phyloP scores from a whole-genome alignment of 2,329 filamentous ascomycete species.

The Aureobasidium sp. region DNA sequence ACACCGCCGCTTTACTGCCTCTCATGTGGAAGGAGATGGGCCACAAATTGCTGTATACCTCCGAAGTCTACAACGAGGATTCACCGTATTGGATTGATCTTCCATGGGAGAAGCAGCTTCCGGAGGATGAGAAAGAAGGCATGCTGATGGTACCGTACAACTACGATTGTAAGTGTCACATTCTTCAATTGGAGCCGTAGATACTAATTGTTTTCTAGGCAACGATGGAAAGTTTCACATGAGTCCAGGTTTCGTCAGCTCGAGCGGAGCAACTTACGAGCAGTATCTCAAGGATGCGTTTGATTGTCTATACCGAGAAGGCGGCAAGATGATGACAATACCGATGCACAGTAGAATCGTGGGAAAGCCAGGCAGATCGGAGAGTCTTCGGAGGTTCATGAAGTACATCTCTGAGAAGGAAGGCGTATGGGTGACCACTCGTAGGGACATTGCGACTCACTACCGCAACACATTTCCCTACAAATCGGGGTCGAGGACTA shows the following conservation, averaged over 20 bases:
- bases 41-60: slow-evolving; percentile 55
- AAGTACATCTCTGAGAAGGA: slow-evolving; percentile 43
- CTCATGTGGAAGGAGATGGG: slow-evolving; percentile 60
- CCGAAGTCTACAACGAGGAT: slow-evolving; percentile 61
- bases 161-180: slow-evolving; percentile 44
- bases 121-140: slow-evolving; percentile 48
- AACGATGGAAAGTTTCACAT: slow-evolving; percentile 52
- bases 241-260: slow-evolving; percentile 46
- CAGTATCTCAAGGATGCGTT: slow-evolving; percentile 46
- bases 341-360: slow-evolving; percentile 46
- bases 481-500: slow-evolving; percentile 6
- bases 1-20: slow-evolving; percentile 52
- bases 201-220: slow-evolving; percentile 25
- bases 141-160: slow-evolving; percentile 61
- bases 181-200: neutral
- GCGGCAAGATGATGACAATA: slow-evolving; percentile 50
- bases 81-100: slow-evolving; percentile 63
- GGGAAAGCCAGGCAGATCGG: slow-evolving; percentile 44
- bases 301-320: slow-evolving; percentile 46
- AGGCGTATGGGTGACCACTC: slow-evolving; percentile 50
- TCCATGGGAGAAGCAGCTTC: slow-evolving; percentile 49
- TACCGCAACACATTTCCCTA: slow-evolving; percentile 46
- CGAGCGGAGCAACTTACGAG: slow-evolving; percentile 43
- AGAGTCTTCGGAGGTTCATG: slow-evolving; percentile 46
- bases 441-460: slow-evolving; percentile 48